Conservation (phyloP, 768 basidiomycete genomes). For the Hypsizygus marmoreus region DNA sequence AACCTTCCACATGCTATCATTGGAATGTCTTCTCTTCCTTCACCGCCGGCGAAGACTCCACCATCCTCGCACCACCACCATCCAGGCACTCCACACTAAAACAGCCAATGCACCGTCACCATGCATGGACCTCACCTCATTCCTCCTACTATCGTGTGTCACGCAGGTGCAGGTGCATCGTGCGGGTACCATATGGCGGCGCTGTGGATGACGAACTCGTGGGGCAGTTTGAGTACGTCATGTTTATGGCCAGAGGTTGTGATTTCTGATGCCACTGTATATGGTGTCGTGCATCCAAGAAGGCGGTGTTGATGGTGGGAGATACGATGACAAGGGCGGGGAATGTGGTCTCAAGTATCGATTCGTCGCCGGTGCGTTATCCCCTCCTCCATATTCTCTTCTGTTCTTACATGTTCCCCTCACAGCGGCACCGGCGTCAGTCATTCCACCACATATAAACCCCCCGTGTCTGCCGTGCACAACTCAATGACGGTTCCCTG, state of each 20-base stretch:
- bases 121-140: slow-evolving; percentile 46
- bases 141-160: slow-evolving; percentile 44
- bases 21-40: no score
- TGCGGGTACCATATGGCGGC: slow-evolving; percentile 24
- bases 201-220: slow-evolving; percentile 32
- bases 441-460: no score
- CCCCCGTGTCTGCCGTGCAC: no score
- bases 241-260: neutral
- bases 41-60: slow-evolving; percentile 22
- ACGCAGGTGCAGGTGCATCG: slow-evolving; percentile 43
- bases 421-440: slow-evolving; percentile 44
- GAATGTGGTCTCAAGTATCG: slow-evolving; percentile 36
- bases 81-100: neutral
- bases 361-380: slow-evolving; percentile 30
- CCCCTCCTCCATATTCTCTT: neutral
- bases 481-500: no score
- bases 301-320: slow-evolving; percentile 41
- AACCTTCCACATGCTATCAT: no score
- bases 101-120: slow-evolving; percentile 39
- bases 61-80: slow-evolving; percentile 35
- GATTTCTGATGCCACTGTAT: neutral
- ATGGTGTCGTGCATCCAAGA: slow-evolving; percentile 43
- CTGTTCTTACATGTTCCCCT: neutral
- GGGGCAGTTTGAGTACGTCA: slow-evolving; percentile 40
- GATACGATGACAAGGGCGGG: slow-evolving; percentile 40